Base-by-base conservation (phyloP, 1,284 basidiomycete species). In the Waitea zeae region DNA sequence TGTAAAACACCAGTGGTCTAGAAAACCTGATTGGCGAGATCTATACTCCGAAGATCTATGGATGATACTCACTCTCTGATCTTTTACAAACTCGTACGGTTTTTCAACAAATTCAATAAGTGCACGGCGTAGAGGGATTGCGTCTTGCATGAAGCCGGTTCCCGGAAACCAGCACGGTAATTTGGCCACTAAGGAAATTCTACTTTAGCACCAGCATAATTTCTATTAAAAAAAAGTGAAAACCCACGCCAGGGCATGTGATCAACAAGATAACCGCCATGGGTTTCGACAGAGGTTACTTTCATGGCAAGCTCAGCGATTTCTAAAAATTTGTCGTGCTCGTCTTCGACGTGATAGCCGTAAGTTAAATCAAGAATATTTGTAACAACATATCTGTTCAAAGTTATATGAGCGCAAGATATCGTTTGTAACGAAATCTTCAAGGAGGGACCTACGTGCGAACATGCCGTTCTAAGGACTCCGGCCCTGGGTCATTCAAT, bases 361-460 rank as follows among this genome's bases (percentile, higher is more conserved):
- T 59, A 51, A 2, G 50, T 38, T 14, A 59, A 46, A 34, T 43
- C 46, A 4, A 58, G 42, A 13, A 58, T 52, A 31, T 52, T 48
- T 3, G 51, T 39, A 6, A 14, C 29, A 17, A 15, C 6, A 7
- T 6, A 12, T 17, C 29, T 30, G 9, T 30, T n/a, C n/a, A n/a
- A 7, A 7, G 9, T 30, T 30, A 27, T 13, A 37, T 46, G 28
- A 42, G 28, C 14, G 29, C 20, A 5, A 12, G 18, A n/a, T 27
- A 17, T 3, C 9, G 4, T 2, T 12, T 12, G 15, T 11, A 6
- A 30, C n/a, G n/a, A n/a, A n/a, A n/a, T n/a, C n/a, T 7, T 11
- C 14, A 30, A 6, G 15, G 15, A 9, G 9, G 14, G 6, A 30
- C 15, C 6, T 14, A 30, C 29, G 29, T 30, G 6, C 29, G 29